Base-by-base conservation (phyloP, 306 rosid genomes). In the Cicer cuneatum region DNA sequence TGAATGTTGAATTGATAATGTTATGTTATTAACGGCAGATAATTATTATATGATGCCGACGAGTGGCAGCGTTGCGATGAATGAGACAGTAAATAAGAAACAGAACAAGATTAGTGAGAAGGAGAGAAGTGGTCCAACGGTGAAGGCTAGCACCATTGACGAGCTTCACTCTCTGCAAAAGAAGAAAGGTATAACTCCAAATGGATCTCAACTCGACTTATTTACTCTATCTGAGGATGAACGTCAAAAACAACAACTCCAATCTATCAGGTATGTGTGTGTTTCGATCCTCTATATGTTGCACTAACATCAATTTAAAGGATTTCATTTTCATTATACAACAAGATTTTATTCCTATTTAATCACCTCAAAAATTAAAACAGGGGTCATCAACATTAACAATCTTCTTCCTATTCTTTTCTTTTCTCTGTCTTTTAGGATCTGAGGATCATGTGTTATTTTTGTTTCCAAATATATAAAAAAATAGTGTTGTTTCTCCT, bases 161-260 rank as follows among this genome's bases (percentile, higher is more conserved):
- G 97, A 93, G 81, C 92, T 93, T 59, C 98, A 90, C 70, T 89
- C 90, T 2, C 76, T 93, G 21, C 98, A 93, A 89, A 86, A 7
- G 80, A 93, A 93, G 86, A 90, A n/a, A 63, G 90, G 90, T 3
- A 48, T 64, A 60, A 93, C 97, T 42, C 98, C 98, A 29, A 72
- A 21, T 0, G 83, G 67, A 1, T 3, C 76, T 60, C 75, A 24
- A 5, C 40, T 42, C 15, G n/a, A 69, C 19, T 77, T 80, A 41
- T 10, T 1, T 24, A 0, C 46, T 4, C 8, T 73, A 6, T 70
- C 94, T 16, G 93, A 90, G 7, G 89, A 88, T 29, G 85, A 85
- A 0, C 87, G 86, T 40, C 89, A 81, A 60, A 79, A 75, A 59
- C 88, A 69, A 78, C 91, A 89, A 62, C 97, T 93, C 16, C 87